Evolutionary conservation across 371 early-diverging fungal genomes (phyloP), one percentile per base, ranked within the genome.

Genomic region (Haplosporangium sp.): DNA sequence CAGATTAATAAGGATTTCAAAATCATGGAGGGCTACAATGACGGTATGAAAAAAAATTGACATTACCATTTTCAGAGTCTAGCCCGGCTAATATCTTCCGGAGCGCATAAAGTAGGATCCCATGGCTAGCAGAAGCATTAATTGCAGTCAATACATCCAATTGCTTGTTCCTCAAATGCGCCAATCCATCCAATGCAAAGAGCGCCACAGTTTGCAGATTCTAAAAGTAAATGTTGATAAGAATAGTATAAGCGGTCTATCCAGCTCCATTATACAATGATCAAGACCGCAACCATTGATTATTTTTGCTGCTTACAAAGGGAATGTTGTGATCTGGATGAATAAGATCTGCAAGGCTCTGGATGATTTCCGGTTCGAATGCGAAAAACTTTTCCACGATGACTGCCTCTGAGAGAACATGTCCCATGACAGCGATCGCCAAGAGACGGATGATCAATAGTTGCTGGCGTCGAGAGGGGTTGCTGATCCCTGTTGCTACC

Each of bases 81-180:
- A 84, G 63, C 46, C 85, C 73, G 2, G 86, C 64, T 20, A 91
- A 85, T 40, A 91, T 85, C 73, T 88, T 91, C 62, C 94, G 90
- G 43, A 95, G 64, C 7, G 94, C 86, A 65, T 89, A 92, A 84
- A 98, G 87, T 20, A 98, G 82, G 11, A 91, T 84, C 13, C 99
- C 99, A 74, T 98, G 97, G 71, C 96, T 97, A 2, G 96, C 96
- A 2, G 95, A 93, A 0, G 95, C 96, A 69, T 96, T 96, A 57
- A 97, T 81, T 0, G 96, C 94, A 8, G 92, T 87, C 20, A 96
- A 82, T 0, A 96, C 93, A 48, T 95, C 96, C n/a, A 86, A 81
- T 0, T 95, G 83, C 63, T 92, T 91, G 51, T 82, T 81, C 57
- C 95, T 87, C 67, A 94, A 89, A 64, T 92, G 89, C 37, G 93